A percentile compares a stretch with the other conserved stretches of the same genome.
Conservation (phyloP, 2,329 filamentous ascomycete species). For the Fusarium verrucosum region DNA sequence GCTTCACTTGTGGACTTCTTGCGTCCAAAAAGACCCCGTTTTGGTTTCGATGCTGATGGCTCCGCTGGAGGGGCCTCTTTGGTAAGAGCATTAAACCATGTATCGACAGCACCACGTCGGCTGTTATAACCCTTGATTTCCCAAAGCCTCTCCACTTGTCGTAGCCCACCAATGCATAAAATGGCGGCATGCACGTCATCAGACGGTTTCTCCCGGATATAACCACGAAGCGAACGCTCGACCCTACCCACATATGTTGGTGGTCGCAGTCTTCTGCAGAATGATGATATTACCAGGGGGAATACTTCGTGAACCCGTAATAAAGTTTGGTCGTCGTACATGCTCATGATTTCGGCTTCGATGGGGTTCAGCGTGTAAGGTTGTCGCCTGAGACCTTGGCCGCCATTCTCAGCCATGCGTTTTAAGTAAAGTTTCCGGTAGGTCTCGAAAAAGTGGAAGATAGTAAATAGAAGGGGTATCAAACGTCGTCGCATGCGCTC, state of each 20-base stretch:
- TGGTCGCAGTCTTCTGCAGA: slow-evolving; percentile 68
- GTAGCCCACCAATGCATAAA: slow-evolving; percentile 67
- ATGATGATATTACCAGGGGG: slow-evolving; percentile 70
- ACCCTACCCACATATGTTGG: slow-evolving; percentile 72
- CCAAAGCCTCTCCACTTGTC: slow-evolving; percentile 71
- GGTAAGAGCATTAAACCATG: slow-evolving; percentile 64
- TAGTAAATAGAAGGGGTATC: slow-evolving; percentile 70
- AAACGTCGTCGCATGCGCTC: slow-evolving; percentile 72
- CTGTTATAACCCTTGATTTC: slow-evolving; percentile 73
- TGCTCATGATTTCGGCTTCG: slow-evolving; percentile 68
- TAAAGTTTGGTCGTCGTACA: slow-evolving; percentile 71
- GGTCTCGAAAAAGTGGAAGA: slow-evolving; percentile 74
- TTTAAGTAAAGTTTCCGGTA: slow-evolving; percentile 68
- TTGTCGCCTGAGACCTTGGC: slow-evolving; percentile 60
- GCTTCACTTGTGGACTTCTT: slow-evolving; percentile 62
- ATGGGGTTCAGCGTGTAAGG: slow-evolving; percentile 71
- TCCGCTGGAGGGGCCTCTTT: slow-evolving; percentile 53
- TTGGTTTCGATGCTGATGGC: slow-evolving; percentile 55
- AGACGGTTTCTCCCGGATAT: slow-evolving; percentile 68
- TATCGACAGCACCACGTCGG: slow-evolving; percentile 66
- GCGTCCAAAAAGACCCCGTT: slow-evolving; percentile 64
- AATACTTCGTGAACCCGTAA: slow-evolving; percentile 72
- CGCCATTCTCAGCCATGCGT: slow-evolving; percentile 62
- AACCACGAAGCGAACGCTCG: slow-evolving; percentile 70
- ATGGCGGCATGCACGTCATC: slow-evolving; percentile 71